Evolutionary conservation across 116 monocot genomes (phyloP).

Genomic region (Phalaenopsis hybrid): DNA sequence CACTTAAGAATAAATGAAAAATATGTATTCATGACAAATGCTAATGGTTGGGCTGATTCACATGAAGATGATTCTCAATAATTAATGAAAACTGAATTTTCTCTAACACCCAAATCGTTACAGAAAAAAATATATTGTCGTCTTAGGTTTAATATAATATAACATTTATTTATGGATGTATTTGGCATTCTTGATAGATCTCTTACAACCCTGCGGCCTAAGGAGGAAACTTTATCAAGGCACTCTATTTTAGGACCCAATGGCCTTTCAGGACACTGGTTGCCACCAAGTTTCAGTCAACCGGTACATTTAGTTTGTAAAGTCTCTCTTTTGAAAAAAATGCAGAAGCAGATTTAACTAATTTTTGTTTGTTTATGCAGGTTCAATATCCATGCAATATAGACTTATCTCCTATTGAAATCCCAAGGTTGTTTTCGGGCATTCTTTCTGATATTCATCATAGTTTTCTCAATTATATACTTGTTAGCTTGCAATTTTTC

Average conservation of each 20-base stretch:
- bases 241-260: slow-evolving; percentile 95
- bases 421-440: slow-evolving; percentile 49
- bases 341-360: neutral
- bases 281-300: slow-evolving; percentile 38
- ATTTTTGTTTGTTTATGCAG: slow-evolving; percentile 30
- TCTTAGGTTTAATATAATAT: neutral
- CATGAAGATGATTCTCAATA: too few species aligned
- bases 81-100: too few species aligned
- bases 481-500: neutral
- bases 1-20: too few species aligned
- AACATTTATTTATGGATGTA: neutral
- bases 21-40: too few species aligned
- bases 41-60: too few species aligned
- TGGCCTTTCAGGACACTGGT: slow-evolving; percentile 89
- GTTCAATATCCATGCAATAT: slow-evolving; percentile 87
- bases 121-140: too few species aligned
- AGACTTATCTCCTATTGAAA: slow-evolving; percentile 57
- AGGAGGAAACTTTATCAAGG: slow-evolving; percentile 77
- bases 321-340: slow-evolving; percentile 2
- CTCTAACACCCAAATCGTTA: too few species aligned
- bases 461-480: neutral
- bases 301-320: slow-evolving; percentile 36
- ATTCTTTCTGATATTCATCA: neutral
- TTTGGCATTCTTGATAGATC: slow-evolving; percentile 38
- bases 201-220: slow-evolving; percentile 57